phyloP scores from a whole-genome alignment of 768 basidiomycete species.

The Lyophyllum shimeji region DNA sequence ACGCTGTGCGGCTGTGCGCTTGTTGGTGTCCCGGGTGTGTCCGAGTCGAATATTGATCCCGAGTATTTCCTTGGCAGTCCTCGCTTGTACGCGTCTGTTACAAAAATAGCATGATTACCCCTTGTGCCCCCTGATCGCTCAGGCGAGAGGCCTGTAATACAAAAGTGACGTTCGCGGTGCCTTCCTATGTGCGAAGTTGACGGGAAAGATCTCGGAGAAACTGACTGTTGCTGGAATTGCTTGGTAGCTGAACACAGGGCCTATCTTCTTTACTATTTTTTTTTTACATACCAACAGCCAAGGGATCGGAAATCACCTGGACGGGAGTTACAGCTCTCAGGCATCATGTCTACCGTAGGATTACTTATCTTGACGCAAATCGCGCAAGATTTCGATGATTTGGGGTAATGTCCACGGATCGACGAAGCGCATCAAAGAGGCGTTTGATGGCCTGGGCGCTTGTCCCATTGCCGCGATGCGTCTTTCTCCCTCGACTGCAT shows the following conservation, averaged over 20 bases:
- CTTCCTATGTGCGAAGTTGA: neutral
- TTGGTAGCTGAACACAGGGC: too few species aligned
- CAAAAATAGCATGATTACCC: neutral
- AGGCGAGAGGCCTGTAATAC: neutral
- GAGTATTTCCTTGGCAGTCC: neutral
- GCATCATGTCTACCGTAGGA: neutral
- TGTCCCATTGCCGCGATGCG: conserved; percentile 1
- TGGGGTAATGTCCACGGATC: neutral
- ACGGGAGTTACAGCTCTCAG: too few species aligned
- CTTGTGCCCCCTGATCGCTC: conserved; percentile 3
- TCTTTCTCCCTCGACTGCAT: neutral
- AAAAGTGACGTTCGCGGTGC: neutral
- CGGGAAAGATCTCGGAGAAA: neutral
- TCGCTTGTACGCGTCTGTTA: neutral
- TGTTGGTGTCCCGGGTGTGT: too few species aligned
- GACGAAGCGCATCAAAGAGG: neutral
- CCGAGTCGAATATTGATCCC: too few species aligned
- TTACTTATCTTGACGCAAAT: neutral
- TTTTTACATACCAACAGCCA: neutral
- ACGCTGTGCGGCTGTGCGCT: too few species aligned
- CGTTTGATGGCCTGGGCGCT: neutral
- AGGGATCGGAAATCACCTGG: too few species aligned
- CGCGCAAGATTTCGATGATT: neutral
- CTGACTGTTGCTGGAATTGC: neutral
- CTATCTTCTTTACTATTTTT: too few species aligned